Conservation (phyloP, 176 grass and related monocot species). For the Oryza glaberrima region DNA sequence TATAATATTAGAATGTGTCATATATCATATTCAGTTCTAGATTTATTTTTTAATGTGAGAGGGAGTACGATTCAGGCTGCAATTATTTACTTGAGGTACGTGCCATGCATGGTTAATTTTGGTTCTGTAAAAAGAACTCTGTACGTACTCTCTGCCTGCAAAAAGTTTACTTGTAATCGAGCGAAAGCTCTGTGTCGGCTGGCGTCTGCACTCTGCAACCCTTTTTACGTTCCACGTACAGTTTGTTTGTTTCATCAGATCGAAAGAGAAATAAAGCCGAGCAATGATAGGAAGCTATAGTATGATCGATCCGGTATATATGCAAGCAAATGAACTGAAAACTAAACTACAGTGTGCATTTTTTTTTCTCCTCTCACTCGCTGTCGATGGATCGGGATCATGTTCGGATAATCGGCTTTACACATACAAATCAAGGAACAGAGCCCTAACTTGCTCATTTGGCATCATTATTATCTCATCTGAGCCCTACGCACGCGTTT, state of each 20-base stretch:
- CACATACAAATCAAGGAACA: constrained; percentile 18
- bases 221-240: constrained; percentile 32
- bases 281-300: neutral
- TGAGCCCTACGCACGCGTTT: constrained; percentile 24
- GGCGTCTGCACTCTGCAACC: neutral
- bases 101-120: neutral
- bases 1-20: too few species aligned
- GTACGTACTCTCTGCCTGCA: neutral
- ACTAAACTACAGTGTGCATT: neutral
- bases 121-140: neutral
- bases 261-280: neutral
- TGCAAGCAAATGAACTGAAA: neutral
- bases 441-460: constrained; percentile 32
- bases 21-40: too few species aligned
- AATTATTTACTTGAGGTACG: too few species aligned
- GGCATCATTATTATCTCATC: constrained; percentile 19
- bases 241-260: neutral
- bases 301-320: neutral
- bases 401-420: neutral
- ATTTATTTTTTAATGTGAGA: too few species aligned
- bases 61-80: too few species aligned
- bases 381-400: neutral
- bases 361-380: neutral
- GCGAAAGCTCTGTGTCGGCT: constrained; percentile 13
- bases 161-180: neutral